Evolutionary conservation across 2,329 filamentous ascomycete genomes (phyloP).

Genomic region (Cladosporium sp.): DNA sequence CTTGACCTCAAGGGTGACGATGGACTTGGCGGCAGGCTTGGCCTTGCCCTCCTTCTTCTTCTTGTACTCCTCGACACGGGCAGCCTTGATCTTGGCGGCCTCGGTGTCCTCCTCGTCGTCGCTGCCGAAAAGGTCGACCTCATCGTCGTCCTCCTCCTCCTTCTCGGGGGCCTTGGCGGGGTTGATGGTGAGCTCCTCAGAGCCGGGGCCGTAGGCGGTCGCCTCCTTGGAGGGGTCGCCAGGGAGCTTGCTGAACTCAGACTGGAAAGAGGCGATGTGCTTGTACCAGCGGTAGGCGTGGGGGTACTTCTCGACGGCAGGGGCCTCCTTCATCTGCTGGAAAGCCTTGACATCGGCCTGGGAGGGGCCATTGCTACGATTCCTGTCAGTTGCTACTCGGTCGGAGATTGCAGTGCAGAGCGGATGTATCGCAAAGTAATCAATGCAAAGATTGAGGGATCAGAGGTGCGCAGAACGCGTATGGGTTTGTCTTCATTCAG

Average conservation of each 20-base stretch:
- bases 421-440: constrained; percentile 1
- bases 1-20: constrained; percentile 95
- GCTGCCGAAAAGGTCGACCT: constrained; percentile 89
- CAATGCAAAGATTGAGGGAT: constrained; percentile 32
- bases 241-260: constrained; percentile 84
- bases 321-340: constrained; percentile 77
- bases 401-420: constrained; percentile 15
- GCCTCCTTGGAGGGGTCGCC: constrained; percentile 87
- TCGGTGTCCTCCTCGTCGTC: constrained; percentile 92
- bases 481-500: constrained; percentile 70
- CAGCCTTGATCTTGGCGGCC: constrained; percentile 77
- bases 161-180: constrained; percentile 75
- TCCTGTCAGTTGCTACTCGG: constrained; percentile 14
- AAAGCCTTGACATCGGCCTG: constrained; percentile 96
- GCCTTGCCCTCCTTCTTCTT: constrained; percentile 95
- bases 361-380: constrained; percentile 60
- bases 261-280: constrained; percentile 90
- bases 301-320: constrained; percentile 82
- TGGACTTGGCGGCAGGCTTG: constrained; percentile 91
- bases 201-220: constrained; percentile 88
- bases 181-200: constrained; percentile 72
- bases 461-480: constrained; percentile 76
- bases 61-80: constrained; percentile 87
- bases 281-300: constrained; percentile 98
- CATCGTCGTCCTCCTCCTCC: constrained; percentile 65